These are phyloP conservation scores for Entophlyctis luteolus DNA, from an alignment of 192 early-diverging fungal species.

Conservation along the genomic window DNA sequence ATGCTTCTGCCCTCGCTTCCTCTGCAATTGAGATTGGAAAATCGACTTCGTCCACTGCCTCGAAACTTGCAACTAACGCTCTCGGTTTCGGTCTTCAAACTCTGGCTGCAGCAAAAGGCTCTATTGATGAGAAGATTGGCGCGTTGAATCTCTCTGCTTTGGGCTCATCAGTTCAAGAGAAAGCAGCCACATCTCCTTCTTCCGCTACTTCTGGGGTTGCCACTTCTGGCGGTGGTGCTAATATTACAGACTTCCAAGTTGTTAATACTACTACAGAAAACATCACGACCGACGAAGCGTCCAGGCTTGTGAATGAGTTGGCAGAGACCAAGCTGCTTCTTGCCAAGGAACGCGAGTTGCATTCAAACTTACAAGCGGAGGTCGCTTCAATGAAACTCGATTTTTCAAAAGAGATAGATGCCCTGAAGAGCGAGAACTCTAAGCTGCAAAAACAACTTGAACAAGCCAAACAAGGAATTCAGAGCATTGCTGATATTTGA, in stretches of 20 bases:
- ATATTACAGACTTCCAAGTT: not conserved
- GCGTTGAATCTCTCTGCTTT: constrained; percentile 4
- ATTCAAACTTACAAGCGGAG: not conserved
- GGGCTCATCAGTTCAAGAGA: not conserved
- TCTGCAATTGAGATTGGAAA: constrained; percentile 1
- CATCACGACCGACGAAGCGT: not conserved
- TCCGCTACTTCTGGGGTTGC: not conserved
- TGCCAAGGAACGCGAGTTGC: not conserved
- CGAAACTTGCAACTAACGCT: not conserved
- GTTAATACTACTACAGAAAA: not conserved
- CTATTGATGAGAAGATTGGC: not conserved
- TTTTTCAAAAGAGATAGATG: not conserved
- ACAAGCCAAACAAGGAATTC: not conserved
- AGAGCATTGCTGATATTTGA: not conserved
- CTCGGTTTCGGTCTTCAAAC: constrained; percentile 8
- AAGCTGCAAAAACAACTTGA: not conserved
- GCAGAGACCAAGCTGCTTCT: not conserved
- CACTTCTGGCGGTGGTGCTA: not conserved
- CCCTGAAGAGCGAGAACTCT: not conserved
- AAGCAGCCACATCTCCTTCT: not conserved
- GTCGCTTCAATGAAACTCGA: not conserved
- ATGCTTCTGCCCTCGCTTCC: not conserved
- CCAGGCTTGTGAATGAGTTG: not conserved
- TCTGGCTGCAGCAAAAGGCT: constrained; percentile 2
- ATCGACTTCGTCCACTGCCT: not conserved